Evolutionary conservation across 306 rosid genomes (phyloP), one percentile per base, ranked within the genome.

Genomic region (Luffa aegyptiaca): DNA sequence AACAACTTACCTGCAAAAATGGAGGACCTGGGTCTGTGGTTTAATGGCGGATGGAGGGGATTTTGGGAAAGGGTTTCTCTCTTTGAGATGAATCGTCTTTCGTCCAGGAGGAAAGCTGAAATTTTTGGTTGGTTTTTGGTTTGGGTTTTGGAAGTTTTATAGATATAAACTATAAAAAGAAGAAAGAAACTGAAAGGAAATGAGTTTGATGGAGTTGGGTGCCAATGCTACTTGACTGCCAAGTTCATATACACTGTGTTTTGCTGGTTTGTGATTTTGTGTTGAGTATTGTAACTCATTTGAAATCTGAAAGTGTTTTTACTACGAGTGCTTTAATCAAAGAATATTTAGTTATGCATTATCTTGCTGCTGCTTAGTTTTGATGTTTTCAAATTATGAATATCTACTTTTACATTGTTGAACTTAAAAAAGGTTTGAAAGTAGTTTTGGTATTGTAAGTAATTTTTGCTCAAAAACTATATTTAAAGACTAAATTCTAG

Each of bases 31-130:
- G 36, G 77, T 45, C n/a, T 6, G 75, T 68, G 75, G 18, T 41
- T 21, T 71, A 42, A 42, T 42, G 56, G 82, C 52, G 13, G 53
- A n/a, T 41, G 41, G 8, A 39, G 77, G 56, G 85, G 17, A 79
- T 75, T 64, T 33, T 9, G 14, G n/a, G 9, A 37, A 77, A 65
- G 39, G 64, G 85, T 82, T 83, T 85, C 89, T 82, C 87, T 92
- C 89, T 75, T 89, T n/a, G 90, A 84, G 94, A 89, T 83, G 90
- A 84, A 72, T 46, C 77, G 5, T 80, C 81, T 56, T 78, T 78
- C 88, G 80, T 87, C 93, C 90, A 86, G 86, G 93, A 84, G 92
- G 80, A 87, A 69, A 71, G 82, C 88, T 85, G 77, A 48, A 7
- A 3, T 8, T 73, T 73, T 70, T 63, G 0, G 14, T 36, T n/a